These are phyloP conservation scores for Escallonia herrerae DNA, from an alignment of 129 eudicot genomes.

Conservation along the genomic window DNA sequence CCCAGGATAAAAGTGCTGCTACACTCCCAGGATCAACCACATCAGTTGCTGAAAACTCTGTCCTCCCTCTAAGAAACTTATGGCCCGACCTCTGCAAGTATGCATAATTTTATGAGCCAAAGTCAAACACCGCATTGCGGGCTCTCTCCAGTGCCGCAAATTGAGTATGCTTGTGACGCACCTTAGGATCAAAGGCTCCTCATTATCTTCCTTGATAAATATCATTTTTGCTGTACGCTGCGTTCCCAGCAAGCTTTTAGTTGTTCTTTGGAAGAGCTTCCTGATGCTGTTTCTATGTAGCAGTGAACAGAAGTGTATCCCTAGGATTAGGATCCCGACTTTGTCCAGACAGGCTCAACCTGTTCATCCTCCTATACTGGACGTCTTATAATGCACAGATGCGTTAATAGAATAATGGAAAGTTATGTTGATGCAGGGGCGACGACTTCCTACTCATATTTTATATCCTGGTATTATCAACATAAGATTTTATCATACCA, in stretches of 20 bases:
- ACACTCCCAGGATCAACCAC: too few species aligned
- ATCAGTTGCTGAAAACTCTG: too few species aligned
- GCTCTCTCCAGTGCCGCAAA: too few species aligned
- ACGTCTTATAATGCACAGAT: neutral
- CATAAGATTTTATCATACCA: neutral
- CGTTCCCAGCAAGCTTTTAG: neutral
- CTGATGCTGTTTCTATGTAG: slow-evolving; percentile 5
- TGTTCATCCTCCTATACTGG: neutral
- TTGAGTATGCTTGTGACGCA: too few species aligned
- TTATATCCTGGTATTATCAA: neutral
- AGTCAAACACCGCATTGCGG: too few species aligned
- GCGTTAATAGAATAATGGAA: neutral
- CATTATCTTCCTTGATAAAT: neutral
- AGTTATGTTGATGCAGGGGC: neutral
- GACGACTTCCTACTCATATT: too few species aligned
- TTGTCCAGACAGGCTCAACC: neutral
- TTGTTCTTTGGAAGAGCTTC: neutral
- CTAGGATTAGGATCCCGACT: neutral
- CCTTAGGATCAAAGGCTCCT: too few species aligned
- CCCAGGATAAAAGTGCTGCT: too few species aligned
- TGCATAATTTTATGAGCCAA: too few species aligned
- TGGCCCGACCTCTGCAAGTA: too few species aligned
- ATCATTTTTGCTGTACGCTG: neutral
- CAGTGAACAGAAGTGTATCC: neutral
- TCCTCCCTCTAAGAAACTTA: too few species aligned